phyloP scores from a whole-genome alignment of 2,329 filamentous ascomycete genomes.

The Akanthomyces muscarius region DNA sequence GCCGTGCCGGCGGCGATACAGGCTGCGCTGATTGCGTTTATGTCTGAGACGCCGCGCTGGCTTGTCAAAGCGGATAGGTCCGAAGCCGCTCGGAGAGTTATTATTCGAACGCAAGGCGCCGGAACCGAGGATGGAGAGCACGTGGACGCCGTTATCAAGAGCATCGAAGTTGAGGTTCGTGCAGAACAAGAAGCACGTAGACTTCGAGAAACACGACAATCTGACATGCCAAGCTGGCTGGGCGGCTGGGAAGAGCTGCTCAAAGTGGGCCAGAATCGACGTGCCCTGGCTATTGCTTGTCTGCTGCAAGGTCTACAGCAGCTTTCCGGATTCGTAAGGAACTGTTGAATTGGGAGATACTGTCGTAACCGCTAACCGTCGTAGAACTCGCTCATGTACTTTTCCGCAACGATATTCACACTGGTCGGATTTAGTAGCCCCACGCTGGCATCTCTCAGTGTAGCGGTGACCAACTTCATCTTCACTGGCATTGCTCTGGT shows the following conservation, averaged over 20 bases:
- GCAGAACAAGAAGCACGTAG: constrained; percentile 57
- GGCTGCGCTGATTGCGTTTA: constrained; percentile 59
- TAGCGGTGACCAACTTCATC: constrained; percentile 78
- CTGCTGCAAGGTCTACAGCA: constrained; percentile 85
- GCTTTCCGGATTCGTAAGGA: constrained; percentile 72
- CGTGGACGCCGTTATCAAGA: constrained; percentile 58
- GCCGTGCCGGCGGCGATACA: constrained; percentile 73
- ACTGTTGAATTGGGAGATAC: neutral
- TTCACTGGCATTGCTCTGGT: constrained; percentile 73
- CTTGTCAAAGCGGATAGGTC: constrained; percentile 65
- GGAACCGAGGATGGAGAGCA: constrained; percentile 39
- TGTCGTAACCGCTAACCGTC: neutral
- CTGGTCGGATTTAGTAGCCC: constrained; percentile 74
- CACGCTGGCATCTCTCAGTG: constrained; percentile 73
- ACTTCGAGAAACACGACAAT: constrained; percentile 28
- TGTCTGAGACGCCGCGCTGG: constrained; percentile 90
- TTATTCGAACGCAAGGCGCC: constrained; percentile 60
- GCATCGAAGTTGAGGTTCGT: constrained; percentile 71
- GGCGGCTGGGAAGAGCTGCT: constrained; percentile 53
- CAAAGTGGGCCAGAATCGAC: constrained; percentile 58
- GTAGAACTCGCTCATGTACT: constrained; percentile 88
- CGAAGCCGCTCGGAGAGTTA: constrained; percentile 58
- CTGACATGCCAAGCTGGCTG: constrained; percentile 33
- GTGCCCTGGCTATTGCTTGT: constrained; percentile 80
- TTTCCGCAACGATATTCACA: constrained; percentile 76